These are phyloP conservation scores for Candida chilensis DNA, from an alignment of 805 yeast species.

Conservation along the genomic window DNA sequence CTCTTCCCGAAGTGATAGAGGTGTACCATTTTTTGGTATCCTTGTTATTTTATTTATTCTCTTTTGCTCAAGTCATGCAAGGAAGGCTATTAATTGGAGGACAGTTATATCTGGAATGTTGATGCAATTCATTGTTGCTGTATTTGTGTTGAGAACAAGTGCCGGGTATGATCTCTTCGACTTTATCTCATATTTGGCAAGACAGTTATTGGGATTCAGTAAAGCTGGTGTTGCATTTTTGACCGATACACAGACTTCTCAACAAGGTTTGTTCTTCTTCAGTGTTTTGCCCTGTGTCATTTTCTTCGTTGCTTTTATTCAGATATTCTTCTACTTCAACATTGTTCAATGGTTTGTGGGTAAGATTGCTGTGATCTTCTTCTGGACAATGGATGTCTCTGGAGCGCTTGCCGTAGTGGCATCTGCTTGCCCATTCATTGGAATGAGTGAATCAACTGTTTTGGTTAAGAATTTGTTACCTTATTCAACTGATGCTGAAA, in stretches of 20 bases:
- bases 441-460: slow-evolving; percentile 34
- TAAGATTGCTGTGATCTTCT: slow-evolving; percentile 30
- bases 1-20: slow-evolving; percentile 27
- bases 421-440: slow-evolving; percentile 34
- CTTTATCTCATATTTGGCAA: slow-evolving; percentile 30
- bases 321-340: slow-evolving; percentile 31
- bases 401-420: slow-evolving; percentile 36
- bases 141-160: slow-evolving; percentile 32
- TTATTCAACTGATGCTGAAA: slow-evolving; percentile 28
- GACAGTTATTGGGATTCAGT: slow-evolving; percentile 31
- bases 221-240: slow-evolving; percentile 35
- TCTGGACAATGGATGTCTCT: slow-evolving; percentile 29
- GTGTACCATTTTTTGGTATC: slow-evolving; percentile 27
- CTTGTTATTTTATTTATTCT: slow-evolving; percentile 19
- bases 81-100: slow-evolving; percentile 25
- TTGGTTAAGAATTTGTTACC: slow-evolving; percentile 33
- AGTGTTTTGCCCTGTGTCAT: slow-evolving; percentile 31
- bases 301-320: slow-evolving; percentile 33
- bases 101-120: slow-evolving; percentile 33
- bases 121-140: slow-evolving; percentile 31
- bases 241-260: slow-evolving; percentile 19
- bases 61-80: slow-evolving; percentile 21
- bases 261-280: slow-evolving; percentile 26
- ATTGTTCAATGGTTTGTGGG: slow-evolving; percentile 31
- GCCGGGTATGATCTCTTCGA: slow-evolving; percentile 32